Evolutionary conservation across 2,329 filamentous ascomycete species (phyloP).

Genomic region (Colletotrichum sp.): DNA sequence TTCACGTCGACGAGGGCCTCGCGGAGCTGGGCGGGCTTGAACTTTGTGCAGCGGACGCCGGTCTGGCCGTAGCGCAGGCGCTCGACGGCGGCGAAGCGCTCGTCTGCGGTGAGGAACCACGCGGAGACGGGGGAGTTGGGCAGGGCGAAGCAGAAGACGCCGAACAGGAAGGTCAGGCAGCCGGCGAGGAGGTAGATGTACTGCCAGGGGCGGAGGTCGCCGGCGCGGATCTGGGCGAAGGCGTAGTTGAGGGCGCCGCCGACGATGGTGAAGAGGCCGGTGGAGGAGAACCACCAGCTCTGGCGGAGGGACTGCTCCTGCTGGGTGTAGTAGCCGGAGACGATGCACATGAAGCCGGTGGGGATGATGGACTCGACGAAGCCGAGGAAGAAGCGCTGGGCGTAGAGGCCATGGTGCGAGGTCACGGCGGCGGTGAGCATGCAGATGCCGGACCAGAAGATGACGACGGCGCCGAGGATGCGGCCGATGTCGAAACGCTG

Average conservation of each 20-base stretch:
- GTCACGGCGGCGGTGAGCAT: conserved; percentile 73
- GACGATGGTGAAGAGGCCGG: conserved; percentile 66
- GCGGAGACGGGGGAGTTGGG: conserved; percentile 71
- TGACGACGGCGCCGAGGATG: conserved; percentile 66
- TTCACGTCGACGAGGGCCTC: conserved; percentile 66
- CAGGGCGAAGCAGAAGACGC: conserved; percentile 67
- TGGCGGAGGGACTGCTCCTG: conserved; percentile 68
- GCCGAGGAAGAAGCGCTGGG: conserved; percentile 68
- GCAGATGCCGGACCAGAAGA: conserved; percentile 71
- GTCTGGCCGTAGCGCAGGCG: conserved; percentile 67
- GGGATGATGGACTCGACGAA: conserved; percentile 70
- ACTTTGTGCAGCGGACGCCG: conserved; percentile 63
- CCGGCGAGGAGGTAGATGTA: conserved; percentile 74
- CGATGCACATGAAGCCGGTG: conserved; percentile 69
- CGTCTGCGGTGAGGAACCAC: conserved; percentile 70
- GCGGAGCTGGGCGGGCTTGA: conserved; percentile 63
- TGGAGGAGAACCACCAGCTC: conserved; percentile 70
- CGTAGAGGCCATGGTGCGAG: conserved; percentile 66
- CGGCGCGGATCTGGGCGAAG: conserved; percentile 66
- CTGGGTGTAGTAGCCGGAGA: conserved; percentile 69
- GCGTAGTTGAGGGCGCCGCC: conserved; percentile 71
- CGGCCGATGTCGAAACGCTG: conserved; percentile 72
- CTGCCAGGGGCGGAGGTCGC: conserved; percentile 66
- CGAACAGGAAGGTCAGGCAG: conserved; percentile 67
- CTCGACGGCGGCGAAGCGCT: conserved; percentile 69